These are phyloP conservation scores for Periconia macrospinosa DNA, from an alignment of 2,329 filamentous ascomycete genomes.

Conservation along the genomic window DNA sequence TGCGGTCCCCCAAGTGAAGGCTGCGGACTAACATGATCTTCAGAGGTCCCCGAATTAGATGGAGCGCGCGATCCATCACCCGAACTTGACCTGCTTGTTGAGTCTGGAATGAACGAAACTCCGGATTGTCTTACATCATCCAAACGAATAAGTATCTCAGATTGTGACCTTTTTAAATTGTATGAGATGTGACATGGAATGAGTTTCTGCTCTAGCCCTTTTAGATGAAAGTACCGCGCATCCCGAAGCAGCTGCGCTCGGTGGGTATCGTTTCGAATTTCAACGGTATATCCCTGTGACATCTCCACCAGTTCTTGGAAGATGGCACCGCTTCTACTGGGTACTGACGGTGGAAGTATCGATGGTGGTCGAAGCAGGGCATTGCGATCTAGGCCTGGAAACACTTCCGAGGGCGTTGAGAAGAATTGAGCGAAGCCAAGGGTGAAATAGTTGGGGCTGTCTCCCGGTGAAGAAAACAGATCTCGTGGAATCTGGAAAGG, in stretches of 20 bases:
- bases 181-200: constrained; percentile 75
- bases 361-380: constrained; percentile 83
- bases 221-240: constrained; percentile 90
- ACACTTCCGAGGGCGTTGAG: constrained; percentile 74
- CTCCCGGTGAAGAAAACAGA: constrained; percentile 80
- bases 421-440: constrained; percentile 90
- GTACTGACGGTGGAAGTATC: constrained; percentile 79
- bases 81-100: constrained; percentile 23
- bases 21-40: constrained; percentile 26
- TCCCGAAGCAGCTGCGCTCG: constrained; percentile 78
- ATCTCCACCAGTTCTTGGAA: constrained; percentile 83
- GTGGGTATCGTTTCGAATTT: constrained; percentile 75
- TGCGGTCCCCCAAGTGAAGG: constrained; percentile 15
- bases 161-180: constrained; percentile 68
- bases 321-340: constrained; percentile 77
- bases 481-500: constrained; percentile 91
- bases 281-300: constrained; percentile 79
- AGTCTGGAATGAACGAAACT: constrained; percentile 64
- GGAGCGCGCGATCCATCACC: constrained; percentile 17
- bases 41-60: constrained; percentile 19
- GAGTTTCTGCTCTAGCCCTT: constrained; percentile 84
- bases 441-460: constrained; percentile 95
- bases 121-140: constrained; percentile 90
- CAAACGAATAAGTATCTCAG: constrained; percentile 78
- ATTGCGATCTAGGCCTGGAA: constrained; percentile 79